Percentiles rank a stretch among this genome's conserved stretches.
Evolutionary conservation across 202 grass and related monocot species (phyloP).

Genomic region (Schoenoplectus triqueter): DNA sequence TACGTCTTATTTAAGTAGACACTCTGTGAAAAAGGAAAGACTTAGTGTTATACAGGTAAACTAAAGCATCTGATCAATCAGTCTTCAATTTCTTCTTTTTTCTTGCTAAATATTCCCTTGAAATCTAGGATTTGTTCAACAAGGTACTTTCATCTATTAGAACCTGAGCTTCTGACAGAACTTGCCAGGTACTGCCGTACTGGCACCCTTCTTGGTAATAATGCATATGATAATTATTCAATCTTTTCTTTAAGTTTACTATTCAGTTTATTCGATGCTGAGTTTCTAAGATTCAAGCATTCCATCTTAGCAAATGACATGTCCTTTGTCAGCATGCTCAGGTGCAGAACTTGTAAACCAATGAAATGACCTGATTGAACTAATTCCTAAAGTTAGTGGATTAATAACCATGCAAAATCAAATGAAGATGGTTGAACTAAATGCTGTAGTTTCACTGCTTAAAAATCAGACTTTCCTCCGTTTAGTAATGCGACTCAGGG

Average conservation of each 20-base stretch:
- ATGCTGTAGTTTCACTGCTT: constrained; percentile 24
- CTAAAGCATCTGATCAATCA: constrained; percentile 17
- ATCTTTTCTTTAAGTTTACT: background rate
- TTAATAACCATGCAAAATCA: background rate
- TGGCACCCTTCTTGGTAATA: background rate
- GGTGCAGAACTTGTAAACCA: background rate
- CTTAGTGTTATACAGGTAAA: constrained; percentile 22
- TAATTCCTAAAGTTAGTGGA: background rate
- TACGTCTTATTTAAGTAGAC: background rate
- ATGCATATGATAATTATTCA: background rate
- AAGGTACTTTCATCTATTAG: constrained; percentile 11
- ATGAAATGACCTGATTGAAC: constrained; percentile 7
- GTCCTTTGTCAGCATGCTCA: background rate
- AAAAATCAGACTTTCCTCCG: constrained; percentile 8
- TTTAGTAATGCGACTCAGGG: constrained; percentile 9
- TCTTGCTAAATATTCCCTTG: background rate
- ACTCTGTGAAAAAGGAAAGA: constrained; percentile 15
- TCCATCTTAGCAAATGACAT: constrained; percentile 8
- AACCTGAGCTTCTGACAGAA: constrained; percentile 19
- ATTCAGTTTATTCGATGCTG: background rate
- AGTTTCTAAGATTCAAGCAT: background rate
- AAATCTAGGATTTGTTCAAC: background rate
- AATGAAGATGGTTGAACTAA: constrained; percentile 12
- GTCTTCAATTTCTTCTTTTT: constrained; percentile 8
- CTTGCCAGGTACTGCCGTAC: background rate